A percentile compares a stretch with the other conserved stretches of the same genome.
phyloP scores from a whole-genome alignment of 495 filamentous ascomycete genomes.

The Xylaria telfairii region DNA sequence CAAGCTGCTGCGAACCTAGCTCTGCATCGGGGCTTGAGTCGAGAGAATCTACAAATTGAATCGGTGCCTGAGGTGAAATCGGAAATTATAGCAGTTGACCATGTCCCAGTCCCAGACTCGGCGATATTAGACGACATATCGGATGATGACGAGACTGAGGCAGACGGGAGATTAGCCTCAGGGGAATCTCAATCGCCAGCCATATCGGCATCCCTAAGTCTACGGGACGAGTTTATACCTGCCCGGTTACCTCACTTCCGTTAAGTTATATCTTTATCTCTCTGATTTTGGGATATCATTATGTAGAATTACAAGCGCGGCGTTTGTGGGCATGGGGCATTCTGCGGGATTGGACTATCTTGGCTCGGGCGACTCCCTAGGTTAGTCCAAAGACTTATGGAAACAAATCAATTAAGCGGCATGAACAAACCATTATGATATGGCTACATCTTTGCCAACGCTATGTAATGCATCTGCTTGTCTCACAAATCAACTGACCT shows the following conservation, averaged over 20 bases:
- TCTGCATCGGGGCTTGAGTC: constrained; percentile 67
- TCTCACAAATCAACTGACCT: background rate
- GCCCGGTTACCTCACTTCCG: constrained; percentile 40
- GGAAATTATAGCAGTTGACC: constrained; percentile 35
- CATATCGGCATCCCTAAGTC: constrained; percentile 13
- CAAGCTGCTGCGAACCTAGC: constrained; percentile 76
- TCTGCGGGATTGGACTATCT: constrained; percentile 11
- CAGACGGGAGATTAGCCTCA: constrained; percentile 11
- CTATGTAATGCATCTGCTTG: background rate
- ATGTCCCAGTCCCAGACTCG: constrained; percentile 32
- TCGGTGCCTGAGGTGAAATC: constrained; percentile 40
- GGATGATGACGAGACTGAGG: constrained; percentile 31
- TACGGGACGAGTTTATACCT: constrained; percentile 34
- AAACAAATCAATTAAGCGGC: background rate
- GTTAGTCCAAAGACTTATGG: background rate
- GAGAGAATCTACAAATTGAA: constrained; percentile 37
- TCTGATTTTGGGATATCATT: constrained; percentile 10
- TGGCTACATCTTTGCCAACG: background rate
- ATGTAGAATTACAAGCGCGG: constrained; percentile 27
- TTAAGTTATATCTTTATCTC: constrained; percentile 17
- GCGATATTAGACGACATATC: constrained; percentile 33
- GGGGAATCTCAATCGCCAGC: constrained; percentile 20
- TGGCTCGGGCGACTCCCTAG: background rate
- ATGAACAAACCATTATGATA: background rate
- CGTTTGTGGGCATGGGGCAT: constrained; percentile 18